These are phyloP conservation scores for Coemansia sp. DNA, from an alignment of 192 early-diverging fungal genomes.

Conservation along the genomic window DNA sequence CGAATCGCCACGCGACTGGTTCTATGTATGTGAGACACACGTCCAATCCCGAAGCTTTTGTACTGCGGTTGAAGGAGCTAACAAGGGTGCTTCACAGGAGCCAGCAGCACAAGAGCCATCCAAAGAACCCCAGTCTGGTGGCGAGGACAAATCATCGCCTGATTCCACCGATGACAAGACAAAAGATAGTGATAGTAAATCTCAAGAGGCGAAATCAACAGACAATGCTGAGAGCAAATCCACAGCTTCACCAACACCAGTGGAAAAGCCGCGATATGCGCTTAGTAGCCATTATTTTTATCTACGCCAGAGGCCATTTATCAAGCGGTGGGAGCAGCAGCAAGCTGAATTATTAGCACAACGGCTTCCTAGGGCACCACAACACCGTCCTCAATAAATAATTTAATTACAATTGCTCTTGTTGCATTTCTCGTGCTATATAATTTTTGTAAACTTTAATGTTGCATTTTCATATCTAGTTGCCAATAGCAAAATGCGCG, in stretches of 20 bases:
- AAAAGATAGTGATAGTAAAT: not conserved
- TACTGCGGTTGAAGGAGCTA: not conserved
- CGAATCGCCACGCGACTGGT: slow-evolving; percentile 26
- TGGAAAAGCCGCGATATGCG: slow-evolving; percentile 6
- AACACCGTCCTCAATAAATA: not conserved
- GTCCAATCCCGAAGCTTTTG: slow-evolving; percentile 14
- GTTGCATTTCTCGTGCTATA: too few relatives aligned
- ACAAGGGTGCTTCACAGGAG: not conserved
- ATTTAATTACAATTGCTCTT: not conserved
- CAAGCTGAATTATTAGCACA: slow-evolving; percentile 17
- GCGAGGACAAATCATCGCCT: not conserved
- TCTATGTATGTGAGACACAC: slow-evolving; percentile 32
- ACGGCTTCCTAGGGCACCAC: slow-evolving; percentile 22
- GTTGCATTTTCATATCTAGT: too few relatives aligned
- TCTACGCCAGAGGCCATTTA: slow-evolving; percentile 28
- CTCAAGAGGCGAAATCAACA: not conserved
- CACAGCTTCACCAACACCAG: not conserved
- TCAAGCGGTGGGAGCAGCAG: slow-evolving; percentile 28
- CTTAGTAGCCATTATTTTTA: slow-evolving; percentile 34
- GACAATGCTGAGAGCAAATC: not conserved
- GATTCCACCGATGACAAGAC: not conserved
- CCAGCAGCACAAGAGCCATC: not conserved
- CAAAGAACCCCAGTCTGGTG: not conserved
- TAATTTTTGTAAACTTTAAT: too few relatives aligned
- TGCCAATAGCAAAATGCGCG: too few relatives aligned